Percentiles rank a stretch among this genome's conserved stretches.
phyloP scores from a whole-genome alignment of 2,329 filamentous ascomycete species.

The Penicillium sclerotigenum region DNA sequence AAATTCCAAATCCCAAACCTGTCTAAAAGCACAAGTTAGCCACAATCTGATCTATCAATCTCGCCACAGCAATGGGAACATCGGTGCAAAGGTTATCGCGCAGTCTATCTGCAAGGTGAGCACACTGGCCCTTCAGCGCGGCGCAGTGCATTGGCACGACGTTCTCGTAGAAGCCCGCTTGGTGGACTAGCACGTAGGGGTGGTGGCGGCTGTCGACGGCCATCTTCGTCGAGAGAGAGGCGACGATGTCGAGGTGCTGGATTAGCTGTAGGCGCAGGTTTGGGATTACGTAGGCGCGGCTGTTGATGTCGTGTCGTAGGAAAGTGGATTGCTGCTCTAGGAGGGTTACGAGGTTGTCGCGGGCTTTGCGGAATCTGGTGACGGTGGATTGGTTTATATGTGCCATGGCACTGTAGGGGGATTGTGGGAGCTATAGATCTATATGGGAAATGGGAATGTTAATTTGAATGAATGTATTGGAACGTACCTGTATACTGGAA shows the following conservation, averaged over 20 bases:
- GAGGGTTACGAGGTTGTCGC: not conserved
- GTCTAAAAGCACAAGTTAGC: constrained; percentile 2
- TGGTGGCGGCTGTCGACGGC: not conserved
- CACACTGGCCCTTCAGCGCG: not conserved
- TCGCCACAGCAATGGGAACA: not conserved
- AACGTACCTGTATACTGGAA: not conserved
- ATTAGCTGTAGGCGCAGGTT: not conserved
- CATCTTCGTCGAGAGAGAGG: not conserved
- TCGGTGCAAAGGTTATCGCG: not conserved
- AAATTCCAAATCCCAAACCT: not conserved
- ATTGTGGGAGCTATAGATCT: not conserved
- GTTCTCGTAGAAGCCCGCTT: not conserved
- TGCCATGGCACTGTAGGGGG: not conserved
- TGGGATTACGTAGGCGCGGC: not conserved
- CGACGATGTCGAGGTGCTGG: not conserved
- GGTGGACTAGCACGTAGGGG: not conserved
- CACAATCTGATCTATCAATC: not conserved
- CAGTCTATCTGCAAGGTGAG: not conserved
- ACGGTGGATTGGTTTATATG: not conserved
- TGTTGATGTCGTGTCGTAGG: not conserved
- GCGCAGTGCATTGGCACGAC: constrained; percentile 1
- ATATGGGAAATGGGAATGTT: not conserved
- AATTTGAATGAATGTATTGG: not conserved
- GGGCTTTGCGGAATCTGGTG: not conserved
- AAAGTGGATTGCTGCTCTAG: not conserved